Evolutionary conservation across 306 rosid species (phyloP), one percentile per base, ranked within the genome.

Genomic region (Trifolium pratense): DNA sequence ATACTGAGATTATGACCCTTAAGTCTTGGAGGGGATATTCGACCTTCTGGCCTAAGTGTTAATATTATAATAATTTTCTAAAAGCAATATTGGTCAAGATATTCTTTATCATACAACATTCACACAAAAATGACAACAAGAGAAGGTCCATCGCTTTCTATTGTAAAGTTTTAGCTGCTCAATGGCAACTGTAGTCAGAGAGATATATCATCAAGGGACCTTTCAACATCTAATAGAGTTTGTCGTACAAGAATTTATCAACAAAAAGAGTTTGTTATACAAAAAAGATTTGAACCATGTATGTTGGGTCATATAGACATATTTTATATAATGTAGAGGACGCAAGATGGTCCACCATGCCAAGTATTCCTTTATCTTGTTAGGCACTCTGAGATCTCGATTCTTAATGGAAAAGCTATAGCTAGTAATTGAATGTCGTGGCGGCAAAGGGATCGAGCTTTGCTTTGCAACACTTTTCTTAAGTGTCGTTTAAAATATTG

Each of bases 1-100:
- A n/a, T 9, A 7, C 16, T 66, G 39, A 71, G 49, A 83, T 72
- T 67, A 9, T 72, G 87, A 61, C 84, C 82, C 84, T 79, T 76
- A 76, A 60, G 81, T 70, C 48, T 79, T 75, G 79, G 74, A 83
- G 79, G 87, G 79, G 87, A 60, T 46, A 66, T 68, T 71, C 74
- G 67, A 78, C 55, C 71, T 74, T 78, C 66, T 78, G 60, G 63
- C 67, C 64, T 20, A 78, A 65, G 78, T 64, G 78, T 43, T 45
- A 25, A 7, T 25, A 21, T 61, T 45, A 70, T 67, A 49, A 55
- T 67, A 49, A 21, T 55, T 73, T 25, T 16, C 51, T 9, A 60
- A 23, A 63, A 59, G 7, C 68, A 32, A 62, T 62, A 10, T 78
- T 43, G 73, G 76, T 53, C 62, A 46, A 82, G 37, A 7, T 39